Evolutionary conservation across 306 rosid species (phyloP), one percentile per base, ranked within the genome.

Genomic region (Cicer cuneatum): DNA sequence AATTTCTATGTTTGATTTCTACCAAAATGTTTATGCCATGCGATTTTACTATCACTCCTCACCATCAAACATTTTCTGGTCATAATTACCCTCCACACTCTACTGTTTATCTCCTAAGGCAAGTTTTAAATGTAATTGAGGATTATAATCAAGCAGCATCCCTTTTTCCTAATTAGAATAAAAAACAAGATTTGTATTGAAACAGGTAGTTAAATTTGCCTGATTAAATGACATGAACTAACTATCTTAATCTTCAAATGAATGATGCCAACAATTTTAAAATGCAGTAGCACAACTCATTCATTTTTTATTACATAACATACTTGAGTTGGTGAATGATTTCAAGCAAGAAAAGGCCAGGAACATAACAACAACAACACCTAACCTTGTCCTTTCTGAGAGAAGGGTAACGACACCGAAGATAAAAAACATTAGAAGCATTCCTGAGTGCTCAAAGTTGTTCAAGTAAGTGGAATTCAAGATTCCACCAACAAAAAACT

Each of bases 351-450:
- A 75, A 63, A 38, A 40, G 3, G n/a, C 21, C 18, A n/a, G 11
- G n/a, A 78, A 15, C 65, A 49, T 12, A 16, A 66, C 5, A 58
- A 54, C 4, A 47, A 54, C 46, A 51, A 12, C 47, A 61, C 35
- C 83, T 71, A 56, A 92, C 97, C 97, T 86, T 66, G 97, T 83
- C 62, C 74, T 79, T 82, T 86, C 84, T 12, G 93, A 86, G 48
- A 92, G 83, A 66, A 92, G 86, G 38, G 87, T 43, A 53, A 82
- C 62, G 29, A 86, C 62, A 7, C 97, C 89, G 37, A 86, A 92
- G 81, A 92, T 75, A 12, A 89, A 80, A 84, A 92, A 92, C 97
- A 88, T 92, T 7, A 92, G 82, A 81, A 92, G 97, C 96, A 92
- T 92, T 72, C 90, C 96, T 0, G 96, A 86, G 83, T 92, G 96